Evolutionary conservation across 2,329 filamentous ascomycete genomes (phyloP).

Genomic region (Grosmannia clavigera): DNA sequence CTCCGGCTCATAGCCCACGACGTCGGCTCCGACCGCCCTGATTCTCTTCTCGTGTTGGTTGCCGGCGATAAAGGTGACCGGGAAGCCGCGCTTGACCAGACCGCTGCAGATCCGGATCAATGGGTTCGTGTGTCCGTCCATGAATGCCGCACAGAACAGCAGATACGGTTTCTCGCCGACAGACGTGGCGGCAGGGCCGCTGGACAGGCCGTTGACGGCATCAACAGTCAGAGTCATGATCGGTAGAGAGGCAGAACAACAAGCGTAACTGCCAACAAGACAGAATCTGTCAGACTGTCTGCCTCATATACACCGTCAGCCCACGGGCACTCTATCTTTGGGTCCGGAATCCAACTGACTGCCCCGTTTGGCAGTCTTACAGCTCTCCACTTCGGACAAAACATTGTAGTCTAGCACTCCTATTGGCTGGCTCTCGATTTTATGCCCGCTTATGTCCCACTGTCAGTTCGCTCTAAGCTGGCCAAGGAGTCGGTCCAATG

Average conservation of each 20-base stretch:
- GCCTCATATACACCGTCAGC: background rate
- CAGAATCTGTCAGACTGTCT: background rate
- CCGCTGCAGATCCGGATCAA: background rate
- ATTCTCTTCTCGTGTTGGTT: background rate
- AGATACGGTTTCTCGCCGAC: background rate
- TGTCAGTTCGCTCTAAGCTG: no score
- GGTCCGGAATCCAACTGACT: no score
- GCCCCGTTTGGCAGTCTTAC: no score
- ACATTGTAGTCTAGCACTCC: no score
- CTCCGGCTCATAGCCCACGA: background rate
- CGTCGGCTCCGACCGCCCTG: background rate
- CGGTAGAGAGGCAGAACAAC: background rate
- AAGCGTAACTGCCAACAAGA: background rate
- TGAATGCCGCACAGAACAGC: background rate
- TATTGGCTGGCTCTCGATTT: no score
- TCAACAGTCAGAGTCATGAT: background rate
- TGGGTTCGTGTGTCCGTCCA: conserved; percentile 3
- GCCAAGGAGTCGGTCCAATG: no score
- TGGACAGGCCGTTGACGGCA: background rate
- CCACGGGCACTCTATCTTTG: no score
- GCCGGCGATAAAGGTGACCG: background rate
- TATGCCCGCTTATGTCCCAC: no score
- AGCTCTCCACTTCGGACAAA: no score
- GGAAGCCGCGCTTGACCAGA: conserved; percentile 5
- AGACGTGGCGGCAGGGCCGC: background rate